Evolutionary conservation across 345 rosid genomes (phyloP), one percentile per base, ranked within the genome.

Genomic region (Chamaenerion angustifolium): DNA sequence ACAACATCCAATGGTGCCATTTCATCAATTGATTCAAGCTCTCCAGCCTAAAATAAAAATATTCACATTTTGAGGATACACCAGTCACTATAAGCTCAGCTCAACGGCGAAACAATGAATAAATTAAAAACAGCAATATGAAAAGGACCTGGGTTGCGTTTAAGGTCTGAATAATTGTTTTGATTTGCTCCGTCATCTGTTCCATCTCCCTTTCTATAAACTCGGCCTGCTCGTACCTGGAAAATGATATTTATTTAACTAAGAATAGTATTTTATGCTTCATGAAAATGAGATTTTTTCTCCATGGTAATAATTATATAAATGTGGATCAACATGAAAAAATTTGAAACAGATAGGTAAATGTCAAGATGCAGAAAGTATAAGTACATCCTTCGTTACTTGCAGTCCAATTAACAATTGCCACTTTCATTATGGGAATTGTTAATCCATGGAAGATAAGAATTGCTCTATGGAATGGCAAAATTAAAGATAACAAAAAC

Each of bases 151-250:
- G 90, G 69, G 61, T 80, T 62, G 90, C 72, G 61, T 92, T 87
- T 61, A 87, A 63, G 14, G 76, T 76, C 63, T 92, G 85, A 56
- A 92, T 87, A 52, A 82, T 76, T n/a, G 84, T 80, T 71, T 84
- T 80, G 51, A 84, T 82, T 57, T 88, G 95, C 61, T 82, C 94
- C 12, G 82, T 78, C 98, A 84, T 87, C 45, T 82, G 96, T 72
- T 88, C 98, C 60, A 87, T 16, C 59, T 92, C 98, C 71, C 94
- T 80, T 76, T 87, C 96, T 61, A 84, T 71, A 46, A 76, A 60
- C 71, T 92, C 96, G 46, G 96, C 70, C 56, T 92, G 95, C 68
- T 84, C 96, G 61, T 84, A 82, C 96, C 96, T 92, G 74, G 3
- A 50, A 2, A 14, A 58, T 50, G 13, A 42, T 49, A 50, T 14